Evolutionary conservation across 306 rosid genomes (phyloP), one percentile per base, ranked within the genome.

Genomic region (Trichosanthes cucumerina): DNA sequence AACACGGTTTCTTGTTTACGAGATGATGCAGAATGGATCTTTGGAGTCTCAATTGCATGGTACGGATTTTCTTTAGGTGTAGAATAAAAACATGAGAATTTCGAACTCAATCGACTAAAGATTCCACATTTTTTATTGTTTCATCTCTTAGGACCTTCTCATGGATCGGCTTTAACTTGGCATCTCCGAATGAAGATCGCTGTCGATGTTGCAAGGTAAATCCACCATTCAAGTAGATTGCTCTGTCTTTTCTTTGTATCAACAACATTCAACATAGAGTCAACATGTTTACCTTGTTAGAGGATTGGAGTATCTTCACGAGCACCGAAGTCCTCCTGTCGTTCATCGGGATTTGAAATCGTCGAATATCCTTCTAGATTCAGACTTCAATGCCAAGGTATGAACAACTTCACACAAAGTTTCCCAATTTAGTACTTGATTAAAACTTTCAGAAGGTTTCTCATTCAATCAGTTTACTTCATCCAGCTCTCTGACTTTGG

Each of bases 301-400:
- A 83, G 98, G 94, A 53, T 80, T 94, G 83, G 97, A 94, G 82
- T 89, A 89, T 87, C 97, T 94, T 79, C 97, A 94, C 9, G 98
- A 94, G 86, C 91, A 90, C 66, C 86, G 88, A 63, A 87, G 87
- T 87, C 97, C 95, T 57, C 92, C 91, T 9, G 84, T 90, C 85
- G 92, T 95, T 82, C 98, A 87, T 64, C 83, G 98, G 80, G 89
- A 88, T 82, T 79, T 95, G 56, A 88, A 88, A 78, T 90, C 97
- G 59, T 91, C 92, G 1, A 91, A 85, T 83, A 85, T 95, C 88
- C 97, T 95, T 85, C 85, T 95, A 77, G 96, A 92, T 90, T 95
- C 92, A 63, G 80, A 86, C 64, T 92, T 86, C 39, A 92, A 83
- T 75, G 96, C 97, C 41, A 95, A 95, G 97, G 98, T 95, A 73